These are phyloP conservation scores for Bondarzewia mesenterica DNA, from an alignment of 1,284 basidiomycete genomes.

Conservation along the genomic window DNA sequence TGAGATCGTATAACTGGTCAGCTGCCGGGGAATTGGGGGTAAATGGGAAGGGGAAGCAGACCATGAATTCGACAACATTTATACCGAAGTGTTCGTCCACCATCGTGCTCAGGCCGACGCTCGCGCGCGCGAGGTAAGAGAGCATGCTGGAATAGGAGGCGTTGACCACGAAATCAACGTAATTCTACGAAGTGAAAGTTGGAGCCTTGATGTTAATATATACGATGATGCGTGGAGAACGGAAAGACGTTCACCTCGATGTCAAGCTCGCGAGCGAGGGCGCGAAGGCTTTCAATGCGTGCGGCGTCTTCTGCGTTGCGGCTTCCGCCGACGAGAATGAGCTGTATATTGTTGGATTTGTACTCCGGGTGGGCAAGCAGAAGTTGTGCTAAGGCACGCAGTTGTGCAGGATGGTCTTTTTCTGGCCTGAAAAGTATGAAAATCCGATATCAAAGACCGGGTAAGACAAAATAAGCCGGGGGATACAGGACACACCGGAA, in stretches of 20 bases:
- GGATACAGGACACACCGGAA: conserved; percentile 54
- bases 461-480: background rate
- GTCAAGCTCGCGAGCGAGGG: conserved; percentile 53
- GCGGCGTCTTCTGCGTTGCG: conserved; percentile 70
- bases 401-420: conserved; percentile 86
- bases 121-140: conserved; percentile 60
- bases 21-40: conserved; percentile 4
- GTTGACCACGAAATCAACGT: conserved; percentile 80
- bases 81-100: conserved; percentile 99
- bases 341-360: conserved; percentile 29
- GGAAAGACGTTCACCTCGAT: conserved; percentile 44
- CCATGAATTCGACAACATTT: conserved; percentile 97
- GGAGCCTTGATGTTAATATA: no score
- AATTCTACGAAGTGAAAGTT: conserved; percentile 32
- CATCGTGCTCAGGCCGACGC: conserved; percentile 94
- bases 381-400: conserved; percentile 62
- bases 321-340: conserved; percentile 80
- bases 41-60: conserved; percentile 25
- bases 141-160: conserved; percentile 73
- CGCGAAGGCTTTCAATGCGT: conserved; percentile 57
- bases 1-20: conserved; percentile 22
- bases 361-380: conserved; percentile 56
- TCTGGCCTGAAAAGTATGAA: conserved; percentile 62
- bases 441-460: background rate
- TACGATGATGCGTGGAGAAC: no score